Evolutionary conservation across 345 rosid species (phyloP).

Genomic region (Brassica nigra): DNA sequence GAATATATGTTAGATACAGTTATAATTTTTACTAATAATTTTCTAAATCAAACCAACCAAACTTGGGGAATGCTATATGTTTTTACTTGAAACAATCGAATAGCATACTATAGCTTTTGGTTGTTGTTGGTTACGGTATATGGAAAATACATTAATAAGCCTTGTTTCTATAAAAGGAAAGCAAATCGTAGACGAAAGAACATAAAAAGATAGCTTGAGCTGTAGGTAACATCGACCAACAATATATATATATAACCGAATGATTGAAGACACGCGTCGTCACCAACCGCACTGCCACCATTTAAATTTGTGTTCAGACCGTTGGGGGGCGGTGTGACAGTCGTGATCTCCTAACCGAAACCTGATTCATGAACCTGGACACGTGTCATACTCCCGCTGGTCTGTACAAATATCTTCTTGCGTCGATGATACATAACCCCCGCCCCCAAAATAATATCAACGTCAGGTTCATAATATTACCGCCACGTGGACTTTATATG

Average conservation of each 20-base stretch:
- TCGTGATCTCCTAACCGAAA: slow-evolving; percentile 35
- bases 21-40: neutral
- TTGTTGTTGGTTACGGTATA: neutral
- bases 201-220: slow-evolving; percentile 9
- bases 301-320: slow-evolving; percentile 10
- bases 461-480: slow-evolving; percentile 5
- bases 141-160: neutral
- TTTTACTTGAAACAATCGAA: neutral
- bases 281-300: slow-evolving; percentile 14
- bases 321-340: slow-evolving; percentile 41
- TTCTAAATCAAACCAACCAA: neutral
- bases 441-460: neutral
- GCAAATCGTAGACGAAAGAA: slow-evolving; percentile 36
- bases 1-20: neutral
- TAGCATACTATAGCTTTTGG: neutral
- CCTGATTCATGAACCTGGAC: slow-evolving; percentile 21
- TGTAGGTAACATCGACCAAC: slow-evolving; percentile 8
- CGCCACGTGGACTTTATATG: slow-evolving; percentile 28
- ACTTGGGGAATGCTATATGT: neutral
- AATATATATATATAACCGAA: neutral
- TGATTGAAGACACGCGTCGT: slow-evolving; percentile 34
- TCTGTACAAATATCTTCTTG: slow-evolving; percentile 16
- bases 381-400: slow-evolving; percentile 20
- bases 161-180: slow-evolving; percentile 29
- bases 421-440: neutral